Base-by-base conservation (phyloP, 1,139 yeast species). In the Debaryomyces sp. region DNA sequence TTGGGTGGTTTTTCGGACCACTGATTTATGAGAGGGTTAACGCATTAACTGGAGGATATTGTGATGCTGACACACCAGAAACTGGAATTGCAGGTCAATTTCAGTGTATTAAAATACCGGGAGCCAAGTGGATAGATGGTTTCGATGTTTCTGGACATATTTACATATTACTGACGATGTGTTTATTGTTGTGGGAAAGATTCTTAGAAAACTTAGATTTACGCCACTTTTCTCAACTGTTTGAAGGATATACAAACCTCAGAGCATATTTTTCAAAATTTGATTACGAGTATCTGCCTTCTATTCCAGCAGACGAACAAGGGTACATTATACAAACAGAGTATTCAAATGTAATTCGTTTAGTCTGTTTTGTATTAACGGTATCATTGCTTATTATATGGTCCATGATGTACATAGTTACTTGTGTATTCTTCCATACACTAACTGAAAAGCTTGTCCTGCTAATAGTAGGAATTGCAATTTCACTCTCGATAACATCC, bases 91-190 rank as follows among this genome's bases (percentile, higher is more conserved):
- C 48, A 27, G 50, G 46, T 33, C 49, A 48, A 43, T 8, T 47
- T 40, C 33, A 43, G 43, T 15, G 51, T 42, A 5, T 22, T 47
- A 51, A 38, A 29, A 50, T 47, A 12, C 27, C 36, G 12, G 50
- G 48, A 10, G 42, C 41, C 13, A 30, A 27, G 15, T 50, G 53
- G 43, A 32, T 37, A 49, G 51, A 50, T 2, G 64, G 66, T 21
- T 81, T 82, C 53, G 89, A 85, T 59, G 63, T 79, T 1, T 83
- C 89, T 24, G 89, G 91, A 0, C 91, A 85, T 60, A 78, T 77
- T 50, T 80, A 81, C 55, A 73, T 84, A 42, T 55, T 84, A 3
- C 63, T 76, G 1, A 77, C 82, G n/a, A 66, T 79, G 39, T 75
- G 83, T 48, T 56, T 80, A 50, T 63, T 80, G 6, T 50, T 78